Evolutionary conservation across 2,329 filamentous ascomycete species (phyloP), one percentile per base, ranked within the genome.

Genomic region (Sporothrix phasma): DNA sequence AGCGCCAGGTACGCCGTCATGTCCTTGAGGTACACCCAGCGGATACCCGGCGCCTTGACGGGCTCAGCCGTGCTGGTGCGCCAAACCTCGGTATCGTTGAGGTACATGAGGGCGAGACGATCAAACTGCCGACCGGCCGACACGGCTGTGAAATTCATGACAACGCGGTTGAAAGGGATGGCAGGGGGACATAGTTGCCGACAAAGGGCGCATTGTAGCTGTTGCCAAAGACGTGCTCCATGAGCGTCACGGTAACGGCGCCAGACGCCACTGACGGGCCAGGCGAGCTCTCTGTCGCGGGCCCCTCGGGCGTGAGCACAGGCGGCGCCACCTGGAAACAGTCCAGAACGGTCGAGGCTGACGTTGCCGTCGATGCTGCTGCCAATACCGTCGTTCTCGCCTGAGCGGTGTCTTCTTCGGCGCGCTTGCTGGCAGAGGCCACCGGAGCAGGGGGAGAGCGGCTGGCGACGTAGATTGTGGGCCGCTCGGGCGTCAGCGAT

Each of bases 51-150:
- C 4, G 76, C 69, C 3, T 70, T 68, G 0, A 85, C 90, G 1
- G 90, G 89, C 75, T 95, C 88, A 3, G 90, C 88, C 0, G 90
- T 95, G 5, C 89, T 92, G 1, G 89, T 92, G 26, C 90, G 81
- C 79, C 88, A 94, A n/a, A 95, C 81, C 72, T 95, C 90, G 10
- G 83, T 85, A 72, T 93, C 88, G 46, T 84, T 85, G 43, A 94
- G 78, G 70, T 87, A 94, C 81, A 94, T 86, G 37, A 88, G 74
- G 3, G 85, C 90, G 8, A 93, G 79, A 45, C 90, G 82, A 72
- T 95, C 90, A 73, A 83, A 92, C 69, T 95, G 90, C 3, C 83
- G 81, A 0, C 90, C 90, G 66, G 79, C 77, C 10, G 87, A 89
- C 0, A 83, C 84, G 15, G 89, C 86, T 0, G 88, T 92, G 68